Conservation (phyloP, 1,139 yeast genomes). For the Taphrina confusa region DNA sequence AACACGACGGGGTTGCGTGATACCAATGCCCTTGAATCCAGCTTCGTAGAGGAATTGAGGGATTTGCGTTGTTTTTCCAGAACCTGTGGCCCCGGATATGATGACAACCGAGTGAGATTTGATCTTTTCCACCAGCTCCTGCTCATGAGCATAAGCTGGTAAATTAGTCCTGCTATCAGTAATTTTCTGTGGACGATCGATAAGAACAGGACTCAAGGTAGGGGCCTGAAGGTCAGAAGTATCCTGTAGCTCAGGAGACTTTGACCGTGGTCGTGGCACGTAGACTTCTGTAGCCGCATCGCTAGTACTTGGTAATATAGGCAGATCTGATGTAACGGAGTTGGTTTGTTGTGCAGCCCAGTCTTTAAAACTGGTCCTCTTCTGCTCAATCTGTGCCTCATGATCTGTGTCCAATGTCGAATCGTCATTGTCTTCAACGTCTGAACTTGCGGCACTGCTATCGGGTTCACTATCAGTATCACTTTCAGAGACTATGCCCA, state of each 20-base stretch:
- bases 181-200: slow-evolving; percentile 63
- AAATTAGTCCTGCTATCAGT: slow-evolving; percentile 67
- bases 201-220: slow-evolving; percentile 67
- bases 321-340: slow-evolving; percentile 15
- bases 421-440: slow-evolving; percentile 36
- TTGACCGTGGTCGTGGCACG: slow-evolving; percentile 52
- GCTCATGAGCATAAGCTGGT: slow-evolving; percentile 92
- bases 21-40: slow-evolving; percentile 85
- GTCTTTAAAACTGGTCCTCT: slow-evolving; percentile 49
- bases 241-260: slow-evolving; percentile 66
- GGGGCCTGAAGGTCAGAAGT: slow-evolving; percentile 57
- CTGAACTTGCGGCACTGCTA: background rate
- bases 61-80: slow-evolving; percentile 96
- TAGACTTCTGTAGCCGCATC: slow-evolving; percentile 44
- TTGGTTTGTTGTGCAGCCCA: slow-evolving; percentile 55
- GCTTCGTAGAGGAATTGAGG: slow-evolving; percentile 91
- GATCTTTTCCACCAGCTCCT: slow-evolving; percentile 90
- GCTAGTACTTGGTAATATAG: slow-evolving; percentile 29
- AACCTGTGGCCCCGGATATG: slow-evolving; percentile 97
- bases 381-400: slow-evolving; percentile 43
- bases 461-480: slow-evolving; percentile 9
- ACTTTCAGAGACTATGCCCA: slow-evolving; percentile 19
- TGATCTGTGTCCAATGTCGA: background rate
- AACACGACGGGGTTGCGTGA: slow-evolving; percentile 97
- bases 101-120: slow-evolving; percentile 89